Percentiles rank a stretch among this genome's conserved stretches.
phyloP scores from a whole-genome alignment of 2,329 filamentous ascomycete species.

The Colletotrichum sp. region DNA sequence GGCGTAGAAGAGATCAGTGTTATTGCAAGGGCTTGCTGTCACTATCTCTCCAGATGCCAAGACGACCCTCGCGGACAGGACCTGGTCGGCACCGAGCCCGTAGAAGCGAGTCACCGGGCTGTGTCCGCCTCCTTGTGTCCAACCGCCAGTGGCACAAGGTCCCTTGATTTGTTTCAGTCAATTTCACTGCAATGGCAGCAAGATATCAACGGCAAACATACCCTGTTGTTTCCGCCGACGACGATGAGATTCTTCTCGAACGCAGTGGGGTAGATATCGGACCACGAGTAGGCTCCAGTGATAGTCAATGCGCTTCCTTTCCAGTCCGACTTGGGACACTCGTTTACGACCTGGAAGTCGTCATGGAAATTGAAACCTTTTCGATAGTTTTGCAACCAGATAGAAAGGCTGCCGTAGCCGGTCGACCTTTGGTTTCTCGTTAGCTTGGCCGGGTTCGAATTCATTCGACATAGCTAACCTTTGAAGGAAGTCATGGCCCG shows the following conservation, averaged over 20 bases:
- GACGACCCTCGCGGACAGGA: slow-evolving; percentile 32
- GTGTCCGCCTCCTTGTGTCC: slow-evolving; percentile 60
- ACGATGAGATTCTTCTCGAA: slow-evolving; percentile 22
- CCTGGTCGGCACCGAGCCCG: slow-evolving; percentile 32
- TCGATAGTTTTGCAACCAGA: slow-evolving; percentile 34
- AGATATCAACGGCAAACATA: neutral
- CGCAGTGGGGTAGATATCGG: slow-evolving; percentile 43
- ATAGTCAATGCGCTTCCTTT: slow-evolving; percentile 44
- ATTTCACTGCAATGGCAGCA: accelerated
- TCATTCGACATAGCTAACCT: neutral
- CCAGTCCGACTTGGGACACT: slow-evolving; percentile 24
- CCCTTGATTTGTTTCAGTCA: slow-evolving; percentile 28
- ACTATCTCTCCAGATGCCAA: slow-evolving; percentile 29
- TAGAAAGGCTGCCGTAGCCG: slow-evolving; percentile 52
- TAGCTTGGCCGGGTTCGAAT: neutral
- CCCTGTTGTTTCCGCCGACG: slow-evolving; percentile 11
- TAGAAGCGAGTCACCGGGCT: slow-evolving; percentile 46
- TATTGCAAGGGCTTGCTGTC: slow-evolving; percentile 25
- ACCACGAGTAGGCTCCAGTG: slow-evolving; percentile 40
- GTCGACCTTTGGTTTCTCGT: slow-evolving; percentile 42
- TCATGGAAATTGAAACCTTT: slow-evolving; percentile 38
- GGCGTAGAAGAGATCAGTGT: slow-evolving; percentile 34
- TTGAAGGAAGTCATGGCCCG: slow-evolving; percentile 30
- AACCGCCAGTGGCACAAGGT: slow-evolving; percentile 51
- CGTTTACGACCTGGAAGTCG: slow-evolving; percentile 32